Conservation (phyloP, 192 early-diverging fungal species). For the Dispira parvispora region DNA sequence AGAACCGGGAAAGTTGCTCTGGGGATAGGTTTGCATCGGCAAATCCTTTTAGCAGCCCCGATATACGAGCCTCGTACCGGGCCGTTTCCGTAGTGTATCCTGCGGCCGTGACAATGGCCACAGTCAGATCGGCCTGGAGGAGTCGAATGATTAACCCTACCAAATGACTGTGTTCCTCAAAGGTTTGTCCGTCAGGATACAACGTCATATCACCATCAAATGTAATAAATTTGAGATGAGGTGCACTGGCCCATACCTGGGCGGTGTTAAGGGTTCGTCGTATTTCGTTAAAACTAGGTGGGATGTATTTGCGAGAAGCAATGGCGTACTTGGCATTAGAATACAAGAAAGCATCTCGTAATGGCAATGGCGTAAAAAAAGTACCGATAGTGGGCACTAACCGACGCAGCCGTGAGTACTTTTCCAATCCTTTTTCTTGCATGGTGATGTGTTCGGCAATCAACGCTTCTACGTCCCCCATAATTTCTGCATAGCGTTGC, state of each 20-base stretch:
- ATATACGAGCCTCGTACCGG: conserved; percentile 60
- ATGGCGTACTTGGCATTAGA: conserved; percentile 52
- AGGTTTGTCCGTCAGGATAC: conserved; percentile 76
- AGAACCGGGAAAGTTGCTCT: conserved; percentile 43
- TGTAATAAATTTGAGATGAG: conserved; percentile 56
- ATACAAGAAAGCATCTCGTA: conserved; percentile 49
- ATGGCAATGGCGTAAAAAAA: conserved; percentile 73
- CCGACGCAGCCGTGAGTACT: conserved; percentile 56
- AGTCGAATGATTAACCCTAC: conserved; percentile 47
- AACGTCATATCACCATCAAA: conserved; percentile 94
- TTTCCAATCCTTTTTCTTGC: conserved; percentile 11
- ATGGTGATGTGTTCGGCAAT: conserved; percentile 42
- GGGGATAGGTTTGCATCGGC: conserved; percentile 23
- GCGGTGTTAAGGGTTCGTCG: conserved; percentile 77
- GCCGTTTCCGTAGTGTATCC: conserved; percentile 57
- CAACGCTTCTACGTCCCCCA: conserved; percentile 60
- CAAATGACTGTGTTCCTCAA: conserved; percentile 48
- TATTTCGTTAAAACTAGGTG: conserved; percentile 87
- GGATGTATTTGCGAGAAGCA: conserved; percentile 59
- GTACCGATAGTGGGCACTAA: conserved; percentile 65
- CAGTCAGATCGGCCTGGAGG: conserved; percentile 41
- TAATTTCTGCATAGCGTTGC: conserved; percentile 60
- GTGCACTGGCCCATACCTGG: conserved; percentile 65
- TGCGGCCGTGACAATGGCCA: conserved; percentile 85
- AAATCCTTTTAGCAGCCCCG: conserved; percentile 57